A percentile compares a stretch with the other conserved stretches of the same genome.
These are phyloP conservation scores for Parasitella parasitica DNA, from an alignment of 371 early-diverging fungal species.

Conservation along the genomic window DNA sequence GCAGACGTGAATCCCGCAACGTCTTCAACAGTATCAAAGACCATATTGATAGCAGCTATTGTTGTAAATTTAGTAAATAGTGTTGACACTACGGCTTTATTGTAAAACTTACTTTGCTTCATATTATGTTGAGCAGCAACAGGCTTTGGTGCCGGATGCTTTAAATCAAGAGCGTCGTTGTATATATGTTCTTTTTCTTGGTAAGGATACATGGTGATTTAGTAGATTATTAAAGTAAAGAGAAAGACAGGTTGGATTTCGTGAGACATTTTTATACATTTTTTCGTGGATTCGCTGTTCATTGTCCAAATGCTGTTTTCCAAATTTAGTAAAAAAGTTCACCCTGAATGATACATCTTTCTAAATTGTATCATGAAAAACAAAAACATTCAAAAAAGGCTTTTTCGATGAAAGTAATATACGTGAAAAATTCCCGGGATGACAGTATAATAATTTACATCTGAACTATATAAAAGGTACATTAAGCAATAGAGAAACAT, in stretches of 20 bases:
- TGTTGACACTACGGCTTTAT: background rate
- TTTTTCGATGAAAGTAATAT: background rate
- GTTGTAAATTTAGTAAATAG: background rate
- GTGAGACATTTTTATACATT: background rate
- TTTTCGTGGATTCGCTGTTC: background rate
- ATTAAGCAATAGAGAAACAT: background rate
- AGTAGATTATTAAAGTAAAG: background rate
- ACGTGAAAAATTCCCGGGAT: background rate
- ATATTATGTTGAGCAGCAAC: slow-evolving; percentile 2
- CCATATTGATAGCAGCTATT: slow-evolving; percentile 20
- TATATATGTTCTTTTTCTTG: slow-evolving; percentile 1
- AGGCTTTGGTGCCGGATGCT: slow-evolving; percentile 1
- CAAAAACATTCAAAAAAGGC: background rate
- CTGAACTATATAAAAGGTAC: background rate
- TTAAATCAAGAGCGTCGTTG: slow-evolving; percentile 9
- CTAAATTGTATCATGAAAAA: background rate
- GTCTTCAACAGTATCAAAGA: slow-evolving; percentile 21
- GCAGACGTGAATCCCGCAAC: slow-evolving; percentile 10
- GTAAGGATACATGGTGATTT: slow-evolving; percentile 7
- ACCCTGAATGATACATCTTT: background rate
- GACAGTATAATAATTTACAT: background rate
- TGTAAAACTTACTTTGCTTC: slow-evolving; percentile 11
- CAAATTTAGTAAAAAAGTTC: background rate
- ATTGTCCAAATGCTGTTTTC: background rate
- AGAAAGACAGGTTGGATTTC: background rate